phyloP scores from a whole-genome alignment of 2,329 filamentous ascomycete species.

The Phialophora expanda region DNA sequence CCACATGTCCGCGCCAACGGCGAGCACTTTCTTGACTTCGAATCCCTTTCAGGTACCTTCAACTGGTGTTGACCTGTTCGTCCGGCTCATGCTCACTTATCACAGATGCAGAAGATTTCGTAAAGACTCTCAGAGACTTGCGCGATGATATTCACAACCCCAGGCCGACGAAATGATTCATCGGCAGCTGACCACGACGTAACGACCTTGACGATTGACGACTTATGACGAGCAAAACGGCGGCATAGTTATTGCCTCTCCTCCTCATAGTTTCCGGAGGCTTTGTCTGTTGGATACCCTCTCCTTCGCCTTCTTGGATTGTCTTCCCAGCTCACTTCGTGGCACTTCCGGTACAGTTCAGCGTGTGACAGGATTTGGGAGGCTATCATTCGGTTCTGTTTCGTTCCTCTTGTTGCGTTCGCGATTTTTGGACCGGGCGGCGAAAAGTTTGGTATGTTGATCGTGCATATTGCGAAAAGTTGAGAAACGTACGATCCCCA shows the following conservation, averaged over 20 bases:
- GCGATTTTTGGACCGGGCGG: not conserved
- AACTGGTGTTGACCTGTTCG: not conserved
- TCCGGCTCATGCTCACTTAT: not conserved
- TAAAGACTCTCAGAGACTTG: constrained; percentile 44
- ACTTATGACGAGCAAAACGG: constrained; percentile 20
- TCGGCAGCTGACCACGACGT: constrained; percentile 22
- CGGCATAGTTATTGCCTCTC: constrained; percentile 15
- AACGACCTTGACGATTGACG: constrained; percentile 29
- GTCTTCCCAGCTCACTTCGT: constrained; percentile 27
- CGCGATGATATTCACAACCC: constrained; percentile 32
- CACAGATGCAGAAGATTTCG: constrained; percentile 49
- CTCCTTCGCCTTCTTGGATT: constrained; percentile 25
- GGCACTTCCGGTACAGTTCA: not conserved
- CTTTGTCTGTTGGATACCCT: constrained; percentile 25
- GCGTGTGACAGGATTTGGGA: not conserved
- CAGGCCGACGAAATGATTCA: constrained; percentile 16
- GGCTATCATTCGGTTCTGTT: not conserved
- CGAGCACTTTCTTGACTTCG: constrained; percentile 50
- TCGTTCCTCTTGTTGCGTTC: not conserved
- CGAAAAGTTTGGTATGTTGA: constrained; percentile 1
- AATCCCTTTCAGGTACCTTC: constrained; percentile 42
- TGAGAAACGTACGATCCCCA: not conserved
- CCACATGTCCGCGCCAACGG: constrained; percentile 47
- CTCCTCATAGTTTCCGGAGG: constrained; percentile 10
- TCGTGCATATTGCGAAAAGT: constrained; percentile 1